Percentiles rank a stretch among this genome's conserved stretches.
Evolutionary conservation across 768 basidiomycete species (phyloP).

Genomic region (Termitomyces sp.): DNA sequence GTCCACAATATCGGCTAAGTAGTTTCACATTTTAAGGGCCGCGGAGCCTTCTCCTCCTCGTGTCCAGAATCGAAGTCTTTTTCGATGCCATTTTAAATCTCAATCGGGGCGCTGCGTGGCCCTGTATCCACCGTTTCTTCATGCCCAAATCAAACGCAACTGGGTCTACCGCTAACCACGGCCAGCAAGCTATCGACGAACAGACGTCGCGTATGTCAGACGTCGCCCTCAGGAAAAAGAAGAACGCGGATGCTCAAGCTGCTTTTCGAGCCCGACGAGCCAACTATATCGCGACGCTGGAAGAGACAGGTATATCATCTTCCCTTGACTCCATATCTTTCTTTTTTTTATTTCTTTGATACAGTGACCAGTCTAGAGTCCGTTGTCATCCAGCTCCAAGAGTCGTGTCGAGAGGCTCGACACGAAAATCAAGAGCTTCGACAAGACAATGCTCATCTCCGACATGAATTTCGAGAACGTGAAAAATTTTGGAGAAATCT

Average conservation of each 20-base stretch:
- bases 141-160: constrained; percentile 39
- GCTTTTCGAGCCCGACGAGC: constrained; percentile 78
- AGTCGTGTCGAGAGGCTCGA: constrained; percentile 67
- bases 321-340: constrained; percentile 11
- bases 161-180: constrained; percentile 22
- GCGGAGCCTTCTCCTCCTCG: constrained; percentile 56
- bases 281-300: constrained; percentile 84
- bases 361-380: constrained; percentile 78
- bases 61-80: constrained; percentile 66
- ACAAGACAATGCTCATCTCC: constrained; percentile 61
- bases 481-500: constrained; percentile 70
- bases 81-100: constrained; percentile 54
- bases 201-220: constrained; percentile 49
- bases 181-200: constrained; percentile 31
- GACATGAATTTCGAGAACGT: constrained; percentile 61
- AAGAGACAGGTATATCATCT: constrained; percentile 58
- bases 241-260: constrained; percentile 87
- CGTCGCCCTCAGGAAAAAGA: constrained; percentile 75
- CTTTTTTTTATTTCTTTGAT: neutral
- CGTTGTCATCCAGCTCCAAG: constrained; percentile 82
- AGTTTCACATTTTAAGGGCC: constrained; percentile 40
- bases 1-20: constrained; percentile 44
- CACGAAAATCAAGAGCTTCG: constrained; percentile 56
- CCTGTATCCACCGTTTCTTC: constrained; percentile 20
- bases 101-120: constrained; percentile 20